Conservation (phyloP, 2,329 filamentous ascomycete genomes). For the Zarea fungicola region DNA sequence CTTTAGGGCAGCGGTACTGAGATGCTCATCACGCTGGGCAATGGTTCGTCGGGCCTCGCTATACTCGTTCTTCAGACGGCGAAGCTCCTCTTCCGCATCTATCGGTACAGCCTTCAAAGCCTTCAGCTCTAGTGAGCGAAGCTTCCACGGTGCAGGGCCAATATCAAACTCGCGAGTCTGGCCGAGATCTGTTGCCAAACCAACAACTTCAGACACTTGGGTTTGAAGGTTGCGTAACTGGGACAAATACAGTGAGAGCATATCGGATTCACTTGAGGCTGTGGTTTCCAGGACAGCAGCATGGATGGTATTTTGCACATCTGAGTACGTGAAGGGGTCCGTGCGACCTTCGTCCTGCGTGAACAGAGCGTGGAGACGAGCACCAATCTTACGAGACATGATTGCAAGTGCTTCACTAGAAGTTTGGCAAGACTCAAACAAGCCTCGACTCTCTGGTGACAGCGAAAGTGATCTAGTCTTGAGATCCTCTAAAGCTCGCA, state of each 20-base stretch:
- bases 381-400: conserved; percentile 62
- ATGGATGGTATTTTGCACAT: conserved; percentile 61
- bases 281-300: conserved; percentile 45
- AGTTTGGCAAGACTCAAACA: conserved; percentile 65
- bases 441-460: conserved; percentile 58
- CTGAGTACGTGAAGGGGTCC: conserved; percentile 60
- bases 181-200: conserved; percentile 63
- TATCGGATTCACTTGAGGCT: conserved; percentile 56
- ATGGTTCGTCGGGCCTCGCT: conserved; percentile 69
- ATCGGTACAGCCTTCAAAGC: conserved; percentile 74
- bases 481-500: conserved; percentile 72
- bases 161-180: conserved; percentile 76
- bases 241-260: conserved; percentile 62
- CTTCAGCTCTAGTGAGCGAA: conserved; percentile 75
- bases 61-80: conserved; percentile 72
- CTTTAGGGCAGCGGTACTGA: conserved; percentile 84
- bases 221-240: conserved; percentile 61
- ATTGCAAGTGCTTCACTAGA: conserved; percentile 60
- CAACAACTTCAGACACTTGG: conserved; percentile 65
- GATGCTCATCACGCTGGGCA: conserved; percentile 69
- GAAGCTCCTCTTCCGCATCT: conserved; percentile 80
- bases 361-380: conserved; percentile 60
- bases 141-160: conserved; percentile 71
- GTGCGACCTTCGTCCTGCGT: conserved; percentile 63
- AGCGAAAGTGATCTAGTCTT: conserved; percentile 70